Evolutionary conservation across 176 grass and related monocot species (phyloP).

Genomic region (Lolium perenne): DNA sequence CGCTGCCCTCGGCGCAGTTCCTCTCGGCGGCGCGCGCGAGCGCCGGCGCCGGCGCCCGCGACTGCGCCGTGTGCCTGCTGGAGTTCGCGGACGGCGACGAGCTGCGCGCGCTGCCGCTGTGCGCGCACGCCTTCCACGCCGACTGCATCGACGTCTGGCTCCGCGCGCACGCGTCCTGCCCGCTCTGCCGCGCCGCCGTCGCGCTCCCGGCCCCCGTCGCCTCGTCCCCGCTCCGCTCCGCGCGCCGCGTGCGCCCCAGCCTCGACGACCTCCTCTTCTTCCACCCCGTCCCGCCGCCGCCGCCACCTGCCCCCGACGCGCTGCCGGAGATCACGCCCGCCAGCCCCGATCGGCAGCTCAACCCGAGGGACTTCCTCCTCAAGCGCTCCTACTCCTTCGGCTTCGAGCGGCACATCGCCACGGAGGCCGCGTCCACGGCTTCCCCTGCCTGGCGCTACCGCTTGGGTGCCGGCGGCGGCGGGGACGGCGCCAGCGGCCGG

Average conservation of each 20-base stretch:
- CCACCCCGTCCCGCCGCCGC: slow-evolving; percentile 38
- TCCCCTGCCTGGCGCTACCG: slow-evolving; percentile 76
- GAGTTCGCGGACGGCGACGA: slow-evolving; percentile 90
- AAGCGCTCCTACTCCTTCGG: slow-evolving; percentile 90
- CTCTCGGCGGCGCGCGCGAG: slow-evolving; percentile 49
- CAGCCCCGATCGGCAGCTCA: slow-evolving; percentile 45
- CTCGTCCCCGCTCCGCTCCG: slow-evolving; percentile 42
- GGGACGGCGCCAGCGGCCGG: neutral
- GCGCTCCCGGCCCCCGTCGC: slow-evolving; percentile 46
- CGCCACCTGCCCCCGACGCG: neutral
- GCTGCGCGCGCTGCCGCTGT: slow-evolving; percentile 78
- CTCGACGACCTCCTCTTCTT: slow-evolving; percentile 84
- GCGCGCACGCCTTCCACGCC: slow-evolving; percentile 91
- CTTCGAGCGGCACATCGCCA: slow-evolving; percentile 69
- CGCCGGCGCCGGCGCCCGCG: slow-evolving; percentile 52
- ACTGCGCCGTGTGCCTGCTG: slow-evolving; percentile 89
- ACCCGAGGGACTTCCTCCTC: slow-evolving; percentile 64
- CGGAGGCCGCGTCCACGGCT: slow-evolving; percentile 61
- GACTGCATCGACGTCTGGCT: slow-evolving; percentile 98
- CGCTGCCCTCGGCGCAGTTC: slow-evolving; percentile 73
- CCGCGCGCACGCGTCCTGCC: slow-evolving; percentile 81
- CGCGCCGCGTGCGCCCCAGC: slow-evolving; percentile 65
- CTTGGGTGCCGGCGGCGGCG: slow-evolving; percentile 30
- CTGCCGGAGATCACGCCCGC: slow-evolving; percentile 56
- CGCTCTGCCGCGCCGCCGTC: slow-evolving; percentile 80